Evolutionary conservation across 192 early-diverging fungal genomes (phyloP), one percentile per base, ranked within the genome.

Genomic region (Umbelopsis sp.): DNA sequence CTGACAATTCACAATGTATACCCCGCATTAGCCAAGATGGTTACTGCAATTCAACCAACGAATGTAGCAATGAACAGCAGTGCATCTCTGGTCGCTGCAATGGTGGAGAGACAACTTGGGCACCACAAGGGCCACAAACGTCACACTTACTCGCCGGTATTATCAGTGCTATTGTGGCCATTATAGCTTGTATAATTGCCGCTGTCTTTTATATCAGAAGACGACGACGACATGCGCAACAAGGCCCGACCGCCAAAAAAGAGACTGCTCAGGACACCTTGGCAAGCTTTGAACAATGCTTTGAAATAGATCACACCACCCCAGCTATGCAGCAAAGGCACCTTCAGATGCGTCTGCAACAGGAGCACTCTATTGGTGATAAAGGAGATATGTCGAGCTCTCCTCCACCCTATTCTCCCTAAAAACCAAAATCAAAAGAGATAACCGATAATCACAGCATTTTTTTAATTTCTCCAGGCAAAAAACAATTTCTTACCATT

Each of bases 371-470:
- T 35, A 25, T 61, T n/a, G 55, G 55, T 33, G 55, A 61, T 30
- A 61, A 61, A 61, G 55, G 55, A 35, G 55, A 61, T 3, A 61
- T 61, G 55, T 61, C 55, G 16, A 27, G 27, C 13, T 61, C 55
- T 33, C 55, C 55, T 61, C 55, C 55, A 61, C 55, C 55, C 30
- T 61, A 61, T 61, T 61, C 55, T 61, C 55, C 55, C 13, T 61
- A 61, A 35, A 25, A 52, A 12, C 52, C 4, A 61, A 61, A 13
- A 11, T 13, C 13, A 25, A 35, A 25, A 61, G 4, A 23, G 27
- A 61, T 35, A 61, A 35, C 33, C 25, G 30, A 61, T 2, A 25
- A 61, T 18, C 11, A 0, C 30, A 15, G 13, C 25, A 10, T 27
- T 27, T 55, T 55, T 6, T 35, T 58, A 10, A 30, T 3, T 30